Percentiles rank a stretch among this genome's conserved stretches.
phyloP scores from a whole-genome alignment of 108 stramenopile species.

The Cyclostephanos invisitatus region DNA sequence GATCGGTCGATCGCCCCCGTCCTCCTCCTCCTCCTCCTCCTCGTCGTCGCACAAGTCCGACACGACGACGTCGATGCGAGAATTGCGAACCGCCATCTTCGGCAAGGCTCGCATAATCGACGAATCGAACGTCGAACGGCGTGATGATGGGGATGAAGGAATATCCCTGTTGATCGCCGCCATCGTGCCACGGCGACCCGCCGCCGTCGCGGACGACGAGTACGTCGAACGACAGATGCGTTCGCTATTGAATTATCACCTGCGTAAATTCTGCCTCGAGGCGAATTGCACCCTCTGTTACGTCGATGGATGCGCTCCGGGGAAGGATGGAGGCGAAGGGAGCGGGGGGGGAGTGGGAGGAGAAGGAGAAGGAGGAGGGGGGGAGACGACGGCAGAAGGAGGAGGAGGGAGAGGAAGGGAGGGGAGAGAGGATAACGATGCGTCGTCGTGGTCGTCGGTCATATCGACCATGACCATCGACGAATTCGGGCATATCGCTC shows the following conservation, averaged over 20 bases:
- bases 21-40: conserved; percentile 28
- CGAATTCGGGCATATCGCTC: conserved; percentile 34
- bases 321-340: not conserved
- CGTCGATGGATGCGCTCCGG: conserved; percentile 15
- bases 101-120: conserved; percentile 19
- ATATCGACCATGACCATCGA: conserved; percentile 35
- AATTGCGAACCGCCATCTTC: conserved; percentile 22
- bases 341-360: not conserved
- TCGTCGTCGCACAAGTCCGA: not conserved
- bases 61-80: conserved; percentile 27
- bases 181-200: conserved; percentile 17
- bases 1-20: conserved; percentile 49
- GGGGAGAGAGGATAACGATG: not conserved
- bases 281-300: conserved; percentile 67
- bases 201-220: conserved; percentile 28
- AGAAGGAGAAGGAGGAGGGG: not conserved
- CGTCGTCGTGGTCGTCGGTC: not conserved
- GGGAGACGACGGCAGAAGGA: not conserved
- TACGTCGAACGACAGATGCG: conserved; percentile 61
- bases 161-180: conserved; percentile 26
- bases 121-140: not conserved
- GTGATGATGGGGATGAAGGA: not conserved
- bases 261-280: conserved; percentile 70
- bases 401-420: conserved; percentile 5
- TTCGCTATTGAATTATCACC: conserved; percentile 73